Percentiles rank a stretch among this genome's conserved stretches.
phyloP scores from a whole-genome alignment of 495 filamentous ascomycete genomes.

The Penicillium mononematosum region DNA sequence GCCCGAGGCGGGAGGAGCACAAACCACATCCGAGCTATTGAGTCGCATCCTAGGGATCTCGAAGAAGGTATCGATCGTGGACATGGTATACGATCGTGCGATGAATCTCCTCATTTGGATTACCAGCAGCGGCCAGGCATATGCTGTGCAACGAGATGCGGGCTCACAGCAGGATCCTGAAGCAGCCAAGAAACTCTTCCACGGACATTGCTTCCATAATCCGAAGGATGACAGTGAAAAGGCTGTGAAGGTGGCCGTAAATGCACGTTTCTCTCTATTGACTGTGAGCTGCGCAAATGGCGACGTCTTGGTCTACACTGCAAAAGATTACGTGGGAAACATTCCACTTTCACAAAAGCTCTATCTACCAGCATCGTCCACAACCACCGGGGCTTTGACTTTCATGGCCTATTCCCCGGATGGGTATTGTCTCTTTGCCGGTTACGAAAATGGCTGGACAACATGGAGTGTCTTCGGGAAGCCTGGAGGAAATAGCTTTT shows the following conservation, averaged over 20 bases:
- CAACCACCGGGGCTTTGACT: slow-evolving; percentile 65
- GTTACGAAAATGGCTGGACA: slow-evolving; percentile 90
- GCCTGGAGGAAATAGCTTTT: slow-evolving; percentile 76
- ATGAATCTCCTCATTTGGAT: slow-evolving; percentile 98
- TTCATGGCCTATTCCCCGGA: slow-evolving; percentile 89
- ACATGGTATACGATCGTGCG: slow-evolving; percentile 94
- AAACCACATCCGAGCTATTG: slow-evolving; percentile 88
- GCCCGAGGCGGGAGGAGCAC: slow-evolving; percentile 72
- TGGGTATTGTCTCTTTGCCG: slow-evolving; percentile 93
- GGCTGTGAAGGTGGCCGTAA: slow-evolving; percentile 77
- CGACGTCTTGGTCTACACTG: slow-evolving; percentile 79
- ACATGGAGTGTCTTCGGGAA: slow-evolving; percentile 98
- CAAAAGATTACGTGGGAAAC: slow-evolving; percentile 88
- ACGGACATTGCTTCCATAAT: slow-evolving; percentile 85
- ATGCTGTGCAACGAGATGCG: slow-evolving; percentile 78
- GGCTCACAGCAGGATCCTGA: slow-evolving; percentile 34
- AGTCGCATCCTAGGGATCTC: slow-evolving; percentile 82
- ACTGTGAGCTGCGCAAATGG: slow-evolving; percentile 84
- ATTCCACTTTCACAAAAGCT: slow-evolving; percentile 87
- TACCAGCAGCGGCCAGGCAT: slow-evolving; percentile 84
- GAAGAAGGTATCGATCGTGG: slow-evolving; percentile 68
- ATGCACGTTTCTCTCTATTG: slow-evolving; percentile 90
- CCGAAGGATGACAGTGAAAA: slow-evolving; percentile 57
- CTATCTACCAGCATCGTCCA: slow-evolving; percentile 58
- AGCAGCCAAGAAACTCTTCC: slow-evolving; percentile 66